These are phyloP conservation scores for Cytidiella melzeri DNA, from an alignment of 768 basidiomycete genomes.

Conservation along the genomic window DNA sequence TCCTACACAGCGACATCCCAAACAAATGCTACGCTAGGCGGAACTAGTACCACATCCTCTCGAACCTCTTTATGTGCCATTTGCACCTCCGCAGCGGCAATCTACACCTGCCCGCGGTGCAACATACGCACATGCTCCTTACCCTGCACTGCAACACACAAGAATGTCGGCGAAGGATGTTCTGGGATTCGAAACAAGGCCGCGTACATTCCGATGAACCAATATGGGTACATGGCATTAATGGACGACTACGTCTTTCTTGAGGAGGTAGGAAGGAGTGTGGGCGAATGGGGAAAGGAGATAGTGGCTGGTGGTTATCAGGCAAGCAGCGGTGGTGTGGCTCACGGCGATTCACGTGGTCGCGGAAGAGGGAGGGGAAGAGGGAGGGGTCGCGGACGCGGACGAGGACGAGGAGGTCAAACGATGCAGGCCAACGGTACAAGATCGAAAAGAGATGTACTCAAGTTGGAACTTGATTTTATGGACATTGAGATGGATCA, in stretches of 20 bases:
- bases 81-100: slow-evolving; percentile 43
- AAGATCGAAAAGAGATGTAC: slow-evolving; percentile 55
- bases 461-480: slow-evolving; percentile 62
- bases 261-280: slow-evolving; percentile 74
- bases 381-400: slow-evolving; percentile 26
- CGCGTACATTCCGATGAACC: slow-evolving; percentile 73
- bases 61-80: slow-evolving; percentile 34
- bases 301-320: slow-evolving; percentile 58
- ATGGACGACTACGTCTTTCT: slow-evolving; percentile 86
- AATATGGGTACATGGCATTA: slow-evolving; percentile 81
- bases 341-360: slow-evolving; percentile 12
- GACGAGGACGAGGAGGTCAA: slow-evolving; percentile 26
- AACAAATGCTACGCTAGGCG: background rate
- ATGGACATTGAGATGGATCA: slow-evolving; percentile 70
- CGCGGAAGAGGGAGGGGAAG: slow-evolving; percentile 22
- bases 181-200: slow-evolving; percentile 69
- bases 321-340: slow-evolving; percentile 17
- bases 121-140: slow-evolving; percentile 65
- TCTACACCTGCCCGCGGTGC: slow-evolving; percentile 81
- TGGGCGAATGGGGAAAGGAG: slow-evolving; percentile 67
- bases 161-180: slow-evolving; percentile 47
- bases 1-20: background rate
- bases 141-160: slow-evolving; percentile 64
- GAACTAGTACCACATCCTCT: background rate
- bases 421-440: slow-evolving; percentile 6